Base-by-base conservation (phyloP, 2,329 filamentous ascomycete species). In the Talaromyces pinophilus region DNA sequence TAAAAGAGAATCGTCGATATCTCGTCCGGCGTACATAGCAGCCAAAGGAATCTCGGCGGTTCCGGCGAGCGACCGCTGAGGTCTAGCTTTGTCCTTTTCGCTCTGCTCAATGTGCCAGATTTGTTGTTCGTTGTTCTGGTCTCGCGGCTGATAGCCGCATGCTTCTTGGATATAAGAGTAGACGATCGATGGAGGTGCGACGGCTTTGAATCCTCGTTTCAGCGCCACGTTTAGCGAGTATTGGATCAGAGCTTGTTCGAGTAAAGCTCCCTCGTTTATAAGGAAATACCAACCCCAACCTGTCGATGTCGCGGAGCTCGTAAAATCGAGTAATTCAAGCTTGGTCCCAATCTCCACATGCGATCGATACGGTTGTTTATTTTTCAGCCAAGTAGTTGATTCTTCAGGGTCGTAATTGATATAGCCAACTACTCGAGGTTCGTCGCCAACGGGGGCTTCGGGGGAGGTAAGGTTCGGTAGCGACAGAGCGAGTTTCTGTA, bases 211-310 rank as follows among this genome's bases (percentile, higher is more conserved):
- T 61, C 92, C 92, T 70, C 87, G 84, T 59, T 84, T 85, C 65
- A 88, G 87, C 8, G 92, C 91, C 1, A 91, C 86, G 10, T 85
- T 84, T 2, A 98, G 84, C 0, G 95, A 90, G 77, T 96, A 97
- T 76, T 94, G 90, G 13, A 98, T 82, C 2, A 99, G 85, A 0
- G 95, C 95, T 76, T 98, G 94, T 80, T 99, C 95, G n/a, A 99
- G 86, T 77, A 95, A 87, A 0, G 93, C 93, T 8, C 89, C 95
- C 74, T 96, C 93, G 75, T 94, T 92, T n/a, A 92, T 83, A 11
- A 99, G 87, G 79, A 93, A 98, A 81, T 99, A 99, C 92, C 93
- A 99, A 1, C 95, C 95, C 94, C 94, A 99, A 44, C 95, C 95
- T 3, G 90, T 92, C 1, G 92, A 89, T n/a, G 86, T 88, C 1